These are phyloP conservation scores for Nakazawaea ernobii DNA, from an alignment of 805 yeast genomes.

Conservation along the genomic window DNA sequence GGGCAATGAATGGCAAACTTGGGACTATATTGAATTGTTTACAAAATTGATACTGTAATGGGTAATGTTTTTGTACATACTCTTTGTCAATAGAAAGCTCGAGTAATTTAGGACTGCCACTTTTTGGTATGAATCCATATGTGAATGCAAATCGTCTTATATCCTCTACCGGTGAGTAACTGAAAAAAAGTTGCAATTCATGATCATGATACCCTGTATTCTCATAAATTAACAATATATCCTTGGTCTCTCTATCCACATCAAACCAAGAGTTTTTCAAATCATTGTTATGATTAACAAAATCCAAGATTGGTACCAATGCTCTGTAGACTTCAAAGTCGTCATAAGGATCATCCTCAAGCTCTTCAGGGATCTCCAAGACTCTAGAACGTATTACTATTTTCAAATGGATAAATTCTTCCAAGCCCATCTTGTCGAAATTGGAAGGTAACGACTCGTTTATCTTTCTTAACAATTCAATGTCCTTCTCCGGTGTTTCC, in stretches of 20 bases:
- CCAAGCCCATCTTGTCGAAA: not conserved
- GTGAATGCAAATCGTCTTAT: constrained; percentile 30
- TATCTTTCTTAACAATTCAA: constrained; percentile 12
- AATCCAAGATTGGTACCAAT: constrained; percentile 62
- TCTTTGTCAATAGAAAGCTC: constrained; percentile 29
- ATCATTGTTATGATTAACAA: constrained; percentile 52
- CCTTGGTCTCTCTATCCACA: constrained; percentile 39
- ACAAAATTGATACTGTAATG: constrained; percentile 16
- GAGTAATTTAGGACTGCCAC: constrained; percentile 18
- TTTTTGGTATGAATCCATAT: constrained; percentile 43
- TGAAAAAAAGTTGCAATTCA: constrained; percentile 34
- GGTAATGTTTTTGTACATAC: constrained; percentile 12
- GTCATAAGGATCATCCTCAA: constrained; percentile 19
- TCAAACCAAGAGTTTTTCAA: constrained; percentile 53
- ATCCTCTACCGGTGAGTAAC: constrained; percentile 40
- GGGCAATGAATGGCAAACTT: constrained; percentile 31
- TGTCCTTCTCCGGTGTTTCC: constrained; percentile 5
- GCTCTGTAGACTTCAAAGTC: constrained; percentile 46
- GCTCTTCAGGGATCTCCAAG: constrained; percentile 53
- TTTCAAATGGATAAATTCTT: constrained; percentile 11
- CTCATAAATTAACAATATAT: constrained; percentile 34
- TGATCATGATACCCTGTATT: not conserved
- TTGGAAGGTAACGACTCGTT: constrained; percentile 7
- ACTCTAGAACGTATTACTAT: constrained; percentile 52
- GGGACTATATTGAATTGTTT: constrained; percentile 33